These are phyloP conservation scores for Pelargonium citronellum DNA, from an alignment of 441 rosid genomes.

Conservation along the genomic window DNA sequence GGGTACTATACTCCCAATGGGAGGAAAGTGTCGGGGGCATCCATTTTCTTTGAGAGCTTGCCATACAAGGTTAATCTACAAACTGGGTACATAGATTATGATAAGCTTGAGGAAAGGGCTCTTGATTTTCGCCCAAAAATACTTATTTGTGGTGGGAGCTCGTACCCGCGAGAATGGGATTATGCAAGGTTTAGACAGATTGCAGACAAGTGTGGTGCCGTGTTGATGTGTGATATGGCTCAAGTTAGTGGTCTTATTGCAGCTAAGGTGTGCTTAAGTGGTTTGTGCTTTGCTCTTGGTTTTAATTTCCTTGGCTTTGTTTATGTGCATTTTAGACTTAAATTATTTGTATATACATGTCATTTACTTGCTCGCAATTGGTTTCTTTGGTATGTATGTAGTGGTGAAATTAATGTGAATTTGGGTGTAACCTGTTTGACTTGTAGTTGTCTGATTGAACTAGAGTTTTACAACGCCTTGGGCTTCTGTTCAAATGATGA, in stretches of 20 bases:
- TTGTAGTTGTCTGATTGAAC: neutral
- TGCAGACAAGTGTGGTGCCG: slow-evolving; percentile 87
- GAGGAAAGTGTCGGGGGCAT: slow-evolving; percentile 84
- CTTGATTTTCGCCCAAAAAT: slow-evolving; percentile 87
- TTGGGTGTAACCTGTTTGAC: neutral
- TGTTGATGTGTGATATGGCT: slow-evolving; percentile 98
- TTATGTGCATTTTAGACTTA: neutral
- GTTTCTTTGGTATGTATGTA: neutral
- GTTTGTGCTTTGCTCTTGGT: neutral
- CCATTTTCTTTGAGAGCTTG: slow-evolving; percentile 80
- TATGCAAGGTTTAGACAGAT: slow-evolving; percentile 68
- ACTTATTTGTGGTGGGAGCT: slow-evolving; percentile 92
- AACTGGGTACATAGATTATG: slow-evolving; percentile 76
- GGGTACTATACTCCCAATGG: slow-evolving; percentile 79
- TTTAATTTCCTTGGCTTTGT: neutral
- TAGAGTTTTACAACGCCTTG: neutral
- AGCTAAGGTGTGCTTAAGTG: slow-evolving; percentile 60
- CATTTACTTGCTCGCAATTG: neutral
- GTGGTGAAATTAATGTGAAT: neutral
- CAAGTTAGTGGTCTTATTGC: slow-evolving; percentile 91
- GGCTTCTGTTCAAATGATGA: neutral
- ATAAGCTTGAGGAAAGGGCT: slow-evolving; percentile 87
- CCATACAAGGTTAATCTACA: slow-evolving; percentile 82
- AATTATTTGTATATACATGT: neutral
- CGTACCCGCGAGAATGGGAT: slow-evolving; percentile 93